Conservation (phyloP, 139 green algal species). For the Auxenochlorella pyrenoidosa region DNA sequence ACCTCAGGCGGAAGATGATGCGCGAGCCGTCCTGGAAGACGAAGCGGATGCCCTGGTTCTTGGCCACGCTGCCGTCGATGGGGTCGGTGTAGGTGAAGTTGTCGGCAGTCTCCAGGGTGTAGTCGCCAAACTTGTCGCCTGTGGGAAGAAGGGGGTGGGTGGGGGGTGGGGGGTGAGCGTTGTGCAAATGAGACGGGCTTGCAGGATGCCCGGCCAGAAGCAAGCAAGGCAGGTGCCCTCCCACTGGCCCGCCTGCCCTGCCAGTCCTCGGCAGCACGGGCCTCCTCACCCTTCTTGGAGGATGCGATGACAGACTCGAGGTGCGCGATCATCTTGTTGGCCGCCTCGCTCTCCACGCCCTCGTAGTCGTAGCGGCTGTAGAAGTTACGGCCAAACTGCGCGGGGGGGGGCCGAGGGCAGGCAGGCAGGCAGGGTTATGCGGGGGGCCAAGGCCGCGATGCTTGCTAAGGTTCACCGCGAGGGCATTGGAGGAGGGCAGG, state of each 20-base stretch:
- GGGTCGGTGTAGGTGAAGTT: constrained; percentile 99
- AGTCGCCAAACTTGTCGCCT: constrained; percentile 84
- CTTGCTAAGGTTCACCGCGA: no score
- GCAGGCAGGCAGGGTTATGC: no score
- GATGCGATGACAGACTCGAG: constrained; percentile 74
- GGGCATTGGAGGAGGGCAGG: no score
- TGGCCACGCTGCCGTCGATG: constrained; percentile 92
- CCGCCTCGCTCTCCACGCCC: constrained; percentile 79
- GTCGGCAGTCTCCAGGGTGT: constrained; percentile 87
- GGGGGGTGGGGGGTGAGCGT: no score
- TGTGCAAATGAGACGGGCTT: no score
- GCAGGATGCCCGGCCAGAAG: no score
- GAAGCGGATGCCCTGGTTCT: constrained; percentile 96
- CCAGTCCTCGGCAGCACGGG: no score
- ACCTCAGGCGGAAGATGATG: constrained; percentile 94
- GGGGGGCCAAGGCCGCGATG: no score
- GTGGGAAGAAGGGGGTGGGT: background rate
- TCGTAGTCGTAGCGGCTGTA: constrained; percentile 96
- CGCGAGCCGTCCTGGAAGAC: constrained; percentile 95
- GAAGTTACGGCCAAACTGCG: constrained; percentile 93
- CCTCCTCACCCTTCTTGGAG: constrained; percentile 56
- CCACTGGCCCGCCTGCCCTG: no score
- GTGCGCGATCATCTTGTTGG: constrained; percentile 89
- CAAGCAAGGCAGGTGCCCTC: no score
- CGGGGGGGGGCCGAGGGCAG: background rate